Percentiles rank a stretch among this genome's conserved stretches.
Evolutionary conservation across 2,329 filamentous ascomycete genomes (phyloP).

Genomic region (Camillea tinctor): DNA sequence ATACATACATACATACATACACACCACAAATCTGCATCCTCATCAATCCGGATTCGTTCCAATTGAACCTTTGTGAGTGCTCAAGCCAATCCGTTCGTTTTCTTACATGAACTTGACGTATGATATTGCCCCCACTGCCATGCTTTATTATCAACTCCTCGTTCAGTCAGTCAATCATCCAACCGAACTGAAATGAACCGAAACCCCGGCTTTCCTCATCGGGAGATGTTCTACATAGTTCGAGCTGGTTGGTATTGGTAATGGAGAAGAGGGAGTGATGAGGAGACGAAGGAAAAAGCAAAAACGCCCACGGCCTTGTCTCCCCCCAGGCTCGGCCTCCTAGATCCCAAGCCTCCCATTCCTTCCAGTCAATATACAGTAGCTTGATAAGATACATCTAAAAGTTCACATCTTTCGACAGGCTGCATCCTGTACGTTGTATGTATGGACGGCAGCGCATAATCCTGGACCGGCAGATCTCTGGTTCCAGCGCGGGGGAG

Average conservation of each 20-base stretch:
- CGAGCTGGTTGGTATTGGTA: not conserved
- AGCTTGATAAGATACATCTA: too few relatives aligned
- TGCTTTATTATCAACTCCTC: not conserved
- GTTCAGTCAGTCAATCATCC: not conserved
- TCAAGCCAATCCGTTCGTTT: not conserved
- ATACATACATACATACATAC: not conserved
- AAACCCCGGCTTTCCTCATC: not conserved
- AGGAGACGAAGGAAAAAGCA: too few relatives aligned
- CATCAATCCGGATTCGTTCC: not conserved
- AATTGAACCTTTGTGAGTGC: not conserved
- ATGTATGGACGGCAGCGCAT: not conserved
- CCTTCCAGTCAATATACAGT: too few relatives aligned
- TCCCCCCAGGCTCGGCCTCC: not conserved
- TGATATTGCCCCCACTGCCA: not conserved
- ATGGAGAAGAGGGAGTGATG: not conserved
- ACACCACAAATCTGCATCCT: not conserved
- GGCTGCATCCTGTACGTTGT: not conserved
- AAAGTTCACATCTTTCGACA: not conserved
- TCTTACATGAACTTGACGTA: not conserved
- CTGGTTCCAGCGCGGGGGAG: conserved; percentile 1
- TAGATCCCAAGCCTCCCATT: too few relatives aligned
- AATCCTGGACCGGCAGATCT: conserved; percentile 3
- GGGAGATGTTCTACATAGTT: not conserved
- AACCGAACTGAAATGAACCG: not conserved
- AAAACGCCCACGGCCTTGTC: not conserved